Percentiles rank a stretch among this genome's conserved stretches.
Evolutionary conservation across 805 yeast species (phyloP).

Genomic region (Dipodascopsis uninucleata): DNA sequence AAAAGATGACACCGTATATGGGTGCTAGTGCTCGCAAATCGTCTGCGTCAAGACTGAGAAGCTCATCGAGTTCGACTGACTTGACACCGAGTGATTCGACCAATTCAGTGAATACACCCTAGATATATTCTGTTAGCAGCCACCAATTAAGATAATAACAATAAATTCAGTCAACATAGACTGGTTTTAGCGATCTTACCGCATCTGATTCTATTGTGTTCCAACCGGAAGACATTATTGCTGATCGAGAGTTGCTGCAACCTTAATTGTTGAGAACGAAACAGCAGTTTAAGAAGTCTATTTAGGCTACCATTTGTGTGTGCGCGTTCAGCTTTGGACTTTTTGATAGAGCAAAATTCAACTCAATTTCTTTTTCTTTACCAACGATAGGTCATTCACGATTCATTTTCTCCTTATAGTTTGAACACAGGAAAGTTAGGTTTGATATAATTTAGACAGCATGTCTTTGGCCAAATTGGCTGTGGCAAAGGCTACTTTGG

Average conservation of each 20-base stretch:
- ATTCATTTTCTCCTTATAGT: too few relatives aligned
- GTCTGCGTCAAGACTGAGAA: slow-evolving; percentile 50
- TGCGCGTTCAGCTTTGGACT: too few relatives aligned
- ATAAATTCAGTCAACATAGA: not conserved
- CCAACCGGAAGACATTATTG: slow-evolving; percentile 43
- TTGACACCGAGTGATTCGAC: slow-evolving; percentile 53
- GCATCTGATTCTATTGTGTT: slow-evolving; percentile 66
- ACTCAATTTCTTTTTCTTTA: too few relatives aligned
- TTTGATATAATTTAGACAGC: too few relatives aligned
- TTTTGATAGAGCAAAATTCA: too few relatives aligned
- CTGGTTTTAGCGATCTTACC: too few relatives aligned
- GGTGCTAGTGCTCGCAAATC: slow-evolving; percentile 40
- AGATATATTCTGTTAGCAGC: not conserved
- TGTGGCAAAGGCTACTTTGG: slow-evolving; percentile 18
- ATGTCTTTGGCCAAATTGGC: slow-evolving; percentile 14
- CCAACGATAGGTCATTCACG: too few relatives aligned
- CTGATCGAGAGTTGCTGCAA: too few relatives aligned
- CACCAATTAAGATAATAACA: not conserved
- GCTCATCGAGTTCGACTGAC: slow-evolving; percentile 55
- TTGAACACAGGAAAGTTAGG: too few relatives aligned
- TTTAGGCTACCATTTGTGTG: too few relatives aligned
- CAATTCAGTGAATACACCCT: slow-evolving; percentile 62
- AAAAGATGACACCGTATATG: slow-evolving; percentile 56
- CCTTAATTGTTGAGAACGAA: too few relatives aligned
- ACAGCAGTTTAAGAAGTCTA: too few relatives aligned